Conservation (phyloP, 495 filamentous ascomycete species). For the Elaphomyces granulatus region DNA sequence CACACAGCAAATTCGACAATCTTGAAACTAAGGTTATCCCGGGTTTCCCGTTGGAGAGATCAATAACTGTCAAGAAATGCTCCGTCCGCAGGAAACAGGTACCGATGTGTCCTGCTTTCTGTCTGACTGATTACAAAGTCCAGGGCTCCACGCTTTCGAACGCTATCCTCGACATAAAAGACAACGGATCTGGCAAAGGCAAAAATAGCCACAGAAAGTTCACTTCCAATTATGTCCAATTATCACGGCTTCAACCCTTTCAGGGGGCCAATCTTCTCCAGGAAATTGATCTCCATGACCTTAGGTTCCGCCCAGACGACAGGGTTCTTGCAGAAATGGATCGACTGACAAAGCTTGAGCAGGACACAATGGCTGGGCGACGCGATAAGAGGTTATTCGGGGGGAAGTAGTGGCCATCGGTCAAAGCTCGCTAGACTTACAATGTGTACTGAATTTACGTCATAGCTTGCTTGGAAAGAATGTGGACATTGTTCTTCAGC, state of each 20-base stretch:
- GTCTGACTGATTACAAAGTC: slow-evolving; percentile 10
- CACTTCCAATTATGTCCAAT: slow-evolving; percentile 8
- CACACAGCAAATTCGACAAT: slow-evolving; percentile 2
- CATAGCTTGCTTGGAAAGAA: too few species aligned
- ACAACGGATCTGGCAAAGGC: neutral
- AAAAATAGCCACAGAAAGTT: slow-evolving; percentile 5
- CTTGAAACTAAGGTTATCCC: slow-evolving; percentile 1
- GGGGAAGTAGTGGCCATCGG: too few species aligned
- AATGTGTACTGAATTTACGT: too few species aligned
- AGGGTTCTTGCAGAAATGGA: slow-evolving; percentile 4
- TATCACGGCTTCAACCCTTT: slow-evolving; percentile 7
- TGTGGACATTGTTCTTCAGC: too few species aligned
- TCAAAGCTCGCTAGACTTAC: too few species aligned
- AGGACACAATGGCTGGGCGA: too few species aligned
- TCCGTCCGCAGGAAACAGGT: slow-evolving; percentile 8
- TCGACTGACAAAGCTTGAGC: slow-evolving; percentile 2
- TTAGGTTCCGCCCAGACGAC: slow-evolving; percentile 3
- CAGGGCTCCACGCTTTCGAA: slow-evolving; percentile 5
- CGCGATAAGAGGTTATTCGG: too few species aligned
- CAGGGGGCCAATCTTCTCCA: slow-evolving; percentile 6
- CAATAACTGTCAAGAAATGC: slow-evolving; percentile 8
- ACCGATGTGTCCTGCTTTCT: slow-evolving; percentile 8
- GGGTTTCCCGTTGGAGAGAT: slow-evolving; percentile 8
- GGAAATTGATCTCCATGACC: slow-evolving; percentile 5
- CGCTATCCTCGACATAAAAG: slow-evolving; percentile 9